phyloP scores from a whole-genome alignment of 257 asterid species.

The Primulina tabacum region DNA sequence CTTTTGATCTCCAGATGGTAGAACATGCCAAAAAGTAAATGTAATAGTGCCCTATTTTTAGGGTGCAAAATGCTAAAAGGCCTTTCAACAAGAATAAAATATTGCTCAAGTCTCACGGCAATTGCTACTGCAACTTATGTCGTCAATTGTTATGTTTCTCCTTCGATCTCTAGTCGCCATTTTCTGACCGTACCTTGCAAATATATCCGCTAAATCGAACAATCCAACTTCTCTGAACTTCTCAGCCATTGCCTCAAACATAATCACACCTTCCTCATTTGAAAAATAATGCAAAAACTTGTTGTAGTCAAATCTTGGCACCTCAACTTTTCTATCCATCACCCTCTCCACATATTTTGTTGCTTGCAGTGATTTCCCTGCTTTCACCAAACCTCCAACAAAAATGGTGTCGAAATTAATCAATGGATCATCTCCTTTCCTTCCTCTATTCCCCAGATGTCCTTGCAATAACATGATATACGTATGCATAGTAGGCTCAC shows the following conservation, averaged over 20 bases:
- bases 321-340: constrained; percentile 59
- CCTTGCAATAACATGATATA: constrained; percentile 90
- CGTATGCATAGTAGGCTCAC: constrained; percentile 94
- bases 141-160: constrained; percentile 41
- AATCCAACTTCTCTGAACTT: constrained; percentile 82
- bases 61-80: neutral
- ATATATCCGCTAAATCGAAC: constrained; percentile 84
- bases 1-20: neutral
- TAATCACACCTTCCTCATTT: constrained; percentile 73
- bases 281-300: constrained; percentile 77
- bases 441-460: constrained; percentile 85
- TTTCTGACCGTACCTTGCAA: constrained; percentile 69
- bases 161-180: constrained; percentile 92
- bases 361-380: constrained; percentile 63
- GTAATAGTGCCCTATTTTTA: neutral
- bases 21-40: neutral
- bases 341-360: constrained; percentile 80
- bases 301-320: constrained; percentile 90
- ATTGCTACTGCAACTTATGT: neutral
- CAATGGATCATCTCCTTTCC: constrained; percentile 79
- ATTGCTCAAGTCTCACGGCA: neutral
- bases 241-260: constrained; percentile 76
- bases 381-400: constrained; percentile 84
- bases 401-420: constrained; percentile 93
- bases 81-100: neutral